Percentiles rank a stretch among this genome's conserved stretches.
Evolutionary conservation across 1,284 basidiomycete species (phyloP).

Genomic region (Cutaneotrichosporon dermatis): DNA sequence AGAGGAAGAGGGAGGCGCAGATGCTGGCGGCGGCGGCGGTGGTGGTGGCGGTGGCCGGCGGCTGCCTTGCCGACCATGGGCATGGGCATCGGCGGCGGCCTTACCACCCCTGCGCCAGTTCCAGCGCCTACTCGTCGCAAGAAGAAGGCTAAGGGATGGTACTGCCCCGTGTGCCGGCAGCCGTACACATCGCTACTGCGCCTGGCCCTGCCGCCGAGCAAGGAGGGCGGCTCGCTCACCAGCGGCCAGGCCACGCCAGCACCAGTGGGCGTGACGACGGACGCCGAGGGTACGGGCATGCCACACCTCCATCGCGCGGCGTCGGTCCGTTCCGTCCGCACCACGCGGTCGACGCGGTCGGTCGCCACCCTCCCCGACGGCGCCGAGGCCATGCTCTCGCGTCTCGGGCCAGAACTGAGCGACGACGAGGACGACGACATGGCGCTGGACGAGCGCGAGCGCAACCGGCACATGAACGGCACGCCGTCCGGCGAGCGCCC

Average conservation of each 20-base stretch:
- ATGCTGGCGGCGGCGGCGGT: conserved; percentile 15
- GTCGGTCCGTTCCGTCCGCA: conserved; percentile 26
- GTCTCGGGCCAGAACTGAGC: conserved; percentile 26
- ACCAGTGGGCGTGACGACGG: not conserved
- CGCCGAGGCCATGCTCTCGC: conserved; percentile 46
- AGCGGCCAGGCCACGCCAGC: conserved; percentile 10
- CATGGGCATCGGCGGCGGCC: conserved; percentile 21
- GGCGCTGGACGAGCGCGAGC: conserved; percentile 11
- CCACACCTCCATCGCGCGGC: conserved; percentile 24
- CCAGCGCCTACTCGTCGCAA: conserved; percentile 58
- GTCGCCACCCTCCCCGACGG: conserved; percentile 46
- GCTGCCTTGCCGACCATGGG: conserved; percentile 4
- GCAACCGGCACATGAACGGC: not conserved
- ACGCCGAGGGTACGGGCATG: not conserved
- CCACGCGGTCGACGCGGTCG: conserved; percentile 27
- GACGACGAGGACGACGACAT: conserved; percentile 13
- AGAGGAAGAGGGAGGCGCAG: conserved; percentile 7
- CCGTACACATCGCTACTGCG: conserved; percentile 82
- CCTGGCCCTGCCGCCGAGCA: conserved; percentile 66
- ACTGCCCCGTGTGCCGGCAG: conserved; percentile 87
- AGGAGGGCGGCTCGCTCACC: conserved; percentile 17
- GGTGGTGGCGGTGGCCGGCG: conserved; percentile 22
- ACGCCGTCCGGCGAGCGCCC: conserved; percentile 9
- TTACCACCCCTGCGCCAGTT: conserved; percentile 21
- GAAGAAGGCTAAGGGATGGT: conserved; percentile 89